Evolutionary conservation across 192 early-diverging fungal species (phyloP).

Genomic region (Oehlia diaphana): DNA sequence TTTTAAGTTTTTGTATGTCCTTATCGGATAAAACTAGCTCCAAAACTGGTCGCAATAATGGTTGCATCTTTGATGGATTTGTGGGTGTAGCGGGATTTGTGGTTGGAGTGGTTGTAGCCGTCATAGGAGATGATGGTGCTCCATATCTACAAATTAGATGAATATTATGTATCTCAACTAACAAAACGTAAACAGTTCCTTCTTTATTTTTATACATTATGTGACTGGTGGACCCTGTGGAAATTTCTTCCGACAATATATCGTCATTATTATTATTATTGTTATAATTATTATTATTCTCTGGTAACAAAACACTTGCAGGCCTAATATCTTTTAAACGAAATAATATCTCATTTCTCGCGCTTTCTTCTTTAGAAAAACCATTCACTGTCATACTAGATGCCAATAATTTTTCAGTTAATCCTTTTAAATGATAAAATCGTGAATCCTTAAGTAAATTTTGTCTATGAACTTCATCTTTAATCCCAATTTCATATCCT

Average conservation of each 20-base stretch:
- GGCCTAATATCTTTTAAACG: slow-evolving; percentile 42
- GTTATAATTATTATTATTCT: neutral
- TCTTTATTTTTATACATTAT: slow-evolving; percentile 28
- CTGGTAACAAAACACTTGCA: slow-evolving; percentile 10
- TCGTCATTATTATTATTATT: slow-evolving; percentile 3
- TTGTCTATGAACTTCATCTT: slow-evolving; percentile 52
- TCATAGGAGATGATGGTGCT: neutral
- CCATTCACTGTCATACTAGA: slow-evolving; percentile 39
- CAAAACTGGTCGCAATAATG: neutral
- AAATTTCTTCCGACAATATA: neutral
- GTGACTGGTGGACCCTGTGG: neutral
- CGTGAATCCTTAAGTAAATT: slow-evolving; percentile 57
- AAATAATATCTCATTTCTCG: slow-evolving; percentile 37
- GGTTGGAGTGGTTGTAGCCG: neutral
- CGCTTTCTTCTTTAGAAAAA: slow-evolving; percentile 32
- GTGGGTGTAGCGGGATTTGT: neutral
- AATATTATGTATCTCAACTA: slow-evolving; percentile 21
- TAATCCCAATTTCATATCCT: slow-evolving; percentile 56
- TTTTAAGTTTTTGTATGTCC: slow-evolving; percentile 26
- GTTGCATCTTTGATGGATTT: neutral
- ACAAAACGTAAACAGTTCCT: slow-evolving; percentile 16
- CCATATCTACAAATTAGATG: slow-evolving; percentile 20
- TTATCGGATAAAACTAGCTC: slow-evolving; percentile 25
- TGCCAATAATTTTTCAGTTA: slow-evolving; percentile 42
- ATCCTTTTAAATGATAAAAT: slow-evolving; percentile 33